Conservation (phyloP, 2,329 filamentous ascomycete species). For the Ciborinia camelliae region DNA sequence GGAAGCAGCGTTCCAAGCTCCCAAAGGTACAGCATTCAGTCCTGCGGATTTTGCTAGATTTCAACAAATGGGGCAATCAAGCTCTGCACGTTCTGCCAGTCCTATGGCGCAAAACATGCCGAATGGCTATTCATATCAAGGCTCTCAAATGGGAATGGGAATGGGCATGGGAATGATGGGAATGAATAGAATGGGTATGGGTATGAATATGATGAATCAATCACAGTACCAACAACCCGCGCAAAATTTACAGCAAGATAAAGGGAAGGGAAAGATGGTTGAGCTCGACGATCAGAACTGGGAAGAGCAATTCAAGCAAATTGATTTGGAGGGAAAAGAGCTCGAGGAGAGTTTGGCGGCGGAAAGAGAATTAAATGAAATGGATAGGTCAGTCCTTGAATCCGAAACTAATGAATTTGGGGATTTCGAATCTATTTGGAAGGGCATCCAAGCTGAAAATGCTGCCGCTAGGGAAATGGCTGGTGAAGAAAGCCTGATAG, state of each 20-base stretch:
- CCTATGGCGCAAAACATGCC: conserved; percentile 48
- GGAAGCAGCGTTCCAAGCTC: conserved; percentile 66
- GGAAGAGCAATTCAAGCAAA: conserved; percentile 93
- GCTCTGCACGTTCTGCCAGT: conserved; percentile 56
- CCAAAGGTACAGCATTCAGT: conserved; percentile 62
- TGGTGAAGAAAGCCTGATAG: conserved; percentile 54
- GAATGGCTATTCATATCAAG: conserved; percentile 50
- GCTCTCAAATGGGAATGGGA: conserved; percentile 48
- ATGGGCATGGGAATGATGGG: conserved; percentile 49
- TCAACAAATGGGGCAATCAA: conserved; percentile 63
- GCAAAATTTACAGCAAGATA: conserved; percentile 48
- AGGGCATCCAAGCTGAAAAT: conserved; percentile 74
- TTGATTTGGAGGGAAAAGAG: conserved; percentile 61
- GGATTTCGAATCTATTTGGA: conserved; percentile 89
- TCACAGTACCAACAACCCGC: conserved; percentile 41
- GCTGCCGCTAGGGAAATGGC: conserved; percentile 67
- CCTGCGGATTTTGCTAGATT: conserved; percentile 86
- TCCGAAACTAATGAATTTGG: conserved; percentile 74
- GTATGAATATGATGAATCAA: conserved; percentile 45
- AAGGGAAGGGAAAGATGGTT: conserved; percentile 89
- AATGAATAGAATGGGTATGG: conserved; percentile 60
- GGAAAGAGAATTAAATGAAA: conserved; percentile 71
- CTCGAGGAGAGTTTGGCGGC: conserved; percentile 41
- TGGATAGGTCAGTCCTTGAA: conserved; percentile 77
- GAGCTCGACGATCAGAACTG: conserved; percentile 92